Base-by-base conservation (phyloP, 2,329 filamentous ascomycete genomes). In the Ascocoryne sarcoides region DNA sequence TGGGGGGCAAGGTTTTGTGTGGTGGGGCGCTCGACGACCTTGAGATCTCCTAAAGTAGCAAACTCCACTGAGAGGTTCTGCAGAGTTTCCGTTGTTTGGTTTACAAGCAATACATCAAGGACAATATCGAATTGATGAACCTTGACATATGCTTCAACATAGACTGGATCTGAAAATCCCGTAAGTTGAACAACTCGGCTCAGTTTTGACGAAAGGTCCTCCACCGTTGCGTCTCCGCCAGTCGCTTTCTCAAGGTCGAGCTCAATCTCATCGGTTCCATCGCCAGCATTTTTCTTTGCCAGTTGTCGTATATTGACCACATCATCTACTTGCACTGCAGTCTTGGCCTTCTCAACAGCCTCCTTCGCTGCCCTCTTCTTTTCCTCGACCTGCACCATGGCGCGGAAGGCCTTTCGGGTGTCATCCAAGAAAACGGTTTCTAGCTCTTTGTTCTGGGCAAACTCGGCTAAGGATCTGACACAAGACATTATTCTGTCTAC, bases 121-220 rank as follows among this genome's bases (percentile, higher is more conserved):
- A 98, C 84, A 55, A 98, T 98, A 59, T 98, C 92, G 58, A 98
- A 98, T 62, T 98, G 92, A 62, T 96, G 89, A 8, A 98, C 90
- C 62, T 94, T 95, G 58, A 98, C 90, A 56, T 98, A 98, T 4
- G 92, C 92, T 65, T 98, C 92, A n/a, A 87, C 92, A 56, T 98
- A 98, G 10, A 98, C 92, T 1, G 92, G 83, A 59, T 98, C 92
- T 0, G 92, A 96, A 73, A 98, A 98, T 46, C 92, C 92, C 14
- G 92, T 98, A 33, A 98, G 76, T 64, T 98, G 92, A 16, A 98
- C 92, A 28, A 98, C 90, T 10, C 92, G 79, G 68, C 84, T 95
- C 46, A 98, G 78, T 65, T 98, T 98, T 40, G 88, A 95, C 10
- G 85, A 83, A 2, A 95, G 71, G 50, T 95, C 88, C 60, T 95